These are phyloP conservation scores for Neonothopanus nambi DNA, from an alignment of 1,284 basidiomycete species.

Conservation along the genomic window DNA sequence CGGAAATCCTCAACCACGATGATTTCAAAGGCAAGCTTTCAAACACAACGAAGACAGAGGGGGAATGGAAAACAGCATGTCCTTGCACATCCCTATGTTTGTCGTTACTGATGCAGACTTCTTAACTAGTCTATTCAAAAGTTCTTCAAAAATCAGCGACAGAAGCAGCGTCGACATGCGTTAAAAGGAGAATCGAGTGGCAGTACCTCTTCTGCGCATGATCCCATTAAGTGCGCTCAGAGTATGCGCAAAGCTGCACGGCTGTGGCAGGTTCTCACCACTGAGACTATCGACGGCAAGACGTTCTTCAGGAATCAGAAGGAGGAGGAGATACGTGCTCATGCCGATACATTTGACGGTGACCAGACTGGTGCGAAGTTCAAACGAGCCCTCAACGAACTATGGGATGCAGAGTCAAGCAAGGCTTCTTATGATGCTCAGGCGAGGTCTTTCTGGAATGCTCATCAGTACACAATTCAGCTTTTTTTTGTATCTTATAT, in stretches of 20 bases:
- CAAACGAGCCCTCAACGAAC: constrained; percentile 5
- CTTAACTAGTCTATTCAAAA: too few relatives aligned
- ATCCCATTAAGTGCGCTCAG: not conserved
- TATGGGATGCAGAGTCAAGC: too few relatives aligned
- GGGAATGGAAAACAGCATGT: not conserved
- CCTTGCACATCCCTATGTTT: not conserved
- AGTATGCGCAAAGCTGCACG: not conserved
- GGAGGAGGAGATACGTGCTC: constrained; percentile 2
- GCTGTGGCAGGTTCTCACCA: not conserved
- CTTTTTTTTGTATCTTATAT: not conserved
- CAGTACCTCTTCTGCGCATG: not conserved
- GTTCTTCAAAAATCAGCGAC: not conserved
- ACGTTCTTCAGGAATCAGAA: not conserved
- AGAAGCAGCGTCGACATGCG: not conserved
- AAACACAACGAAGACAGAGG: not conserved
- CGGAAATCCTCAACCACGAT: not conserved
- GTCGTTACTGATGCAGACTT: too few relatives aligned
- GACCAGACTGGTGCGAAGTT: not conserved
- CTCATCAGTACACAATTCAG: not conserved
- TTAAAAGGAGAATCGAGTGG: too few relatives aligned
- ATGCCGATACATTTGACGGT: not conserved
- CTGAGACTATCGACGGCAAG: constrained; percentile 4
- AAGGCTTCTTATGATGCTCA: not conserved
- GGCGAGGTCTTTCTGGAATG: not conserved
- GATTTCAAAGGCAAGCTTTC: too few relatives aligned